Percentiles rank a stretch among this genome's conserved stretches.
Conservation (phyloP, 2,329 filamentous ascomycete genomes). For the Botrytis porri region DNA sequence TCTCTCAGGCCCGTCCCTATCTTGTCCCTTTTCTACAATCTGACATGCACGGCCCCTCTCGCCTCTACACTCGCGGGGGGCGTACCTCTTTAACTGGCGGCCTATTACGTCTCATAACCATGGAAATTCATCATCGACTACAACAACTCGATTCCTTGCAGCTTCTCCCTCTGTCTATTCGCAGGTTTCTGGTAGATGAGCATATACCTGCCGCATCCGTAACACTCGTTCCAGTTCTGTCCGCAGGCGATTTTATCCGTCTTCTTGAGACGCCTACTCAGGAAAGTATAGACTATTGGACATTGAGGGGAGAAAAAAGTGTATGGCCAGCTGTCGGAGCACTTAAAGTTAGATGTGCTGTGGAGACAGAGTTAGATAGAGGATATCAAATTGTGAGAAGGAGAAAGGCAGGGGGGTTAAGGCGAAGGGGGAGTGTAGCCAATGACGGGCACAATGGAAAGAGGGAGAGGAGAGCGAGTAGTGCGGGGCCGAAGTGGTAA, state of each 20-base stretch:
- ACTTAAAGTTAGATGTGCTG: conserved; percentile 74
- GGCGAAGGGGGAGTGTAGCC: conserved; percentile 36
- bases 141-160: conserved; percentile 76
- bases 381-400: conserved; percentile 78
- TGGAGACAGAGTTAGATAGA: conserved; percentile 84
- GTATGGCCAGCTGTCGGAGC: conserved; percentile 89
- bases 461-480: conserved; percentile 34
- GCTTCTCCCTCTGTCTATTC: conserved; percentile 65
- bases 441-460: conserved; percentile 32
- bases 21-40: conserved; percentile 80
- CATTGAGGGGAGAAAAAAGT: conserved; percentile 75
- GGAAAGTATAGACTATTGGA: conserved; percentile 79
- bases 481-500: conserved; percentile 31
- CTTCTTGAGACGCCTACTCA: conserved; percentile 80
- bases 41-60: conserved; percentile 73
- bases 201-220: conserved; percentile 73
- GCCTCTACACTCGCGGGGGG: conserved; percentile 56
- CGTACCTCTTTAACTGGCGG: conserved; percentile 57
- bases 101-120: conserved; percentile 64
- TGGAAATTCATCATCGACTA: conserved; percentile 78
- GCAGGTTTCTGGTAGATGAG: conserved; percentile 79
- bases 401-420: conserved; percentile 38
- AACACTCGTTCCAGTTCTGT: conserved; percentile 78
- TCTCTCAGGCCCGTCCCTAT: conserved; percentile 89
- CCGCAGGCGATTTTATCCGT: conserved; percentile 67